Percentiles rank a stretch among this genome's conserved stretches.
Evolutionary conservation across 768 basidiomycete genomes (phyloP).

Genomic region (Saitozyma sp.): DNA sequence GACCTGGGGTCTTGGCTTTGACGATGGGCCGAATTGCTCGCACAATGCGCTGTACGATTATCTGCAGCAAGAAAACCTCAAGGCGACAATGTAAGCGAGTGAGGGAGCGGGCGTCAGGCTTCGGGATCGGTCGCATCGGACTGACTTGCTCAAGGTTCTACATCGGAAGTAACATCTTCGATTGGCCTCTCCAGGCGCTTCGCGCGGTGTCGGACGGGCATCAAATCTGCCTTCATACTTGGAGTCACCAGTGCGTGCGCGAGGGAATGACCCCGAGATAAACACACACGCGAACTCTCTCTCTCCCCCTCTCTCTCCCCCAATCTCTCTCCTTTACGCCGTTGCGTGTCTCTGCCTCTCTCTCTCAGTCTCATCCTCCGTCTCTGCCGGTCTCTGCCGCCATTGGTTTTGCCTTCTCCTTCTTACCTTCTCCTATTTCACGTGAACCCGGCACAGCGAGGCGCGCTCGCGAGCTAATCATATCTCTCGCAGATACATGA

Average conservation of each 20-base stretch:
- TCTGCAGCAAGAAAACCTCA: conserved; percentile 47
- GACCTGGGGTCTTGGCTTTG: conserved; percentile 52
- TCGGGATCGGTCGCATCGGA: too few relatives aligned
- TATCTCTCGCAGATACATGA: conserved; percentile 61
- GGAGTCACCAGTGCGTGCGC: conserved; percentile 41
- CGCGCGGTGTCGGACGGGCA: conserved; percentile 50
- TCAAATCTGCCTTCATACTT: conserved; percentile 47
- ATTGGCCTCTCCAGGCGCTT: conserved; percentile 54
- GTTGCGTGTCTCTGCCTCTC: too few relatives aligned
- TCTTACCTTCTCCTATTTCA: too few relatives aligned
- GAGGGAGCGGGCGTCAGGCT: neutral
- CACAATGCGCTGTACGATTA: conserved; percentile 55
- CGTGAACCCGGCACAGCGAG: too few relatives aligned
- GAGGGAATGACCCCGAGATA: too few relatives aligned
- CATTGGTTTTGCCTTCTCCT: too few relatives aligned
- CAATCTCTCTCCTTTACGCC: too few relatives aligned
- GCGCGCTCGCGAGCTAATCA: too few relatives aligned
- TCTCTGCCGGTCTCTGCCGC: too few relatives aligned
- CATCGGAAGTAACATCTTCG: conserved; percentile 54
- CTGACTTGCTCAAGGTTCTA: conserved; percentile 38
- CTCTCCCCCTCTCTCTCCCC: too few relatives aligned
- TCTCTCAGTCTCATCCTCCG: too few relatives aligned
- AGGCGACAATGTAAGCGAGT: conserved; percentile 51
- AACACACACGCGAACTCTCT: too few relatives aligned
- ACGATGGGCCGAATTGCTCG: conserved; percentile 54